Conservation (phyloP, 306 rosid species). For the Vicia faba region DNA sequence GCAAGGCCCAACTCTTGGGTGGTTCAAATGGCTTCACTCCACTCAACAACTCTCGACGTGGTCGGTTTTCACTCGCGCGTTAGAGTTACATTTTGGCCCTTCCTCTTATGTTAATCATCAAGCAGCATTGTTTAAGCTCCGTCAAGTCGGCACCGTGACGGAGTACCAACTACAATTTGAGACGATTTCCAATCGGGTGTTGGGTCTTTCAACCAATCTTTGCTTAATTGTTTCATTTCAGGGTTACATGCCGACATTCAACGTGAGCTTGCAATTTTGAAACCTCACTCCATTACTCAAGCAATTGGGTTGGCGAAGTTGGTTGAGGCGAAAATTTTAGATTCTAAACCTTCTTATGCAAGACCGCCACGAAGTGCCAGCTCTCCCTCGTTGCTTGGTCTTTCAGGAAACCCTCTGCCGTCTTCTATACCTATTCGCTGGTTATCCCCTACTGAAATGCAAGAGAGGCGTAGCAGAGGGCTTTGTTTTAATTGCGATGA, state of each 20-base stretch:
- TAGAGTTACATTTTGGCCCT: not conserved
- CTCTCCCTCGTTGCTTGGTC: not conserved
- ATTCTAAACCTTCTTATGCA: not conserved
- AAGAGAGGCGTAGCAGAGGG: not conserved
- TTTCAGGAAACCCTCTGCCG: not conserved
- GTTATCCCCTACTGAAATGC: not conserved
- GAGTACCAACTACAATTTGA: not conserved
- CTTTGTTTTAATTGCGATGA: constrained; percentile 4
- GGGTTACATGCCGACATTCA: not conserved
- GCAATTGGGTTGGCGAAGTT: not conserved
- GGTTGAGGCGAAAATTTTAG: not conserved
- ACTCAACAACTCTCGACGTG: not conserved
- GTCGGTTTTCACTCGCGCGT: not conserved
- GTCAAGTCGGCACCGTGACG: not conserved
- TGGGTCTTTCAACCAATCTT: not conserved
- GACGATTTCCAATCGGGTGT: not conserved
- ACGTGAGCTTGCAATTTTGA: not conserved
- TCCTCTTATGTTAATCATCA: not conserved
- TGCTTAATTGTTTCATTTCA: not conserved
- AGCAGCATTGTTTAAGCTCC: not conserved
- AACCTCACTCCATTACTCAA: not conserved
- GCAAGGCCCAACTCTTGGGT: not conserved
- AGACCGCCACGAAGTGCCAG: not conserved
- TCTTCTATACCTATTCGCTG: not conserved
- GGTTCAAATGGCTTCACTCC: not conserved